Base-by-base conservation (phyloP, 2,329 filamentous ascomycete species). In the Penicillium sp. region DNA sequence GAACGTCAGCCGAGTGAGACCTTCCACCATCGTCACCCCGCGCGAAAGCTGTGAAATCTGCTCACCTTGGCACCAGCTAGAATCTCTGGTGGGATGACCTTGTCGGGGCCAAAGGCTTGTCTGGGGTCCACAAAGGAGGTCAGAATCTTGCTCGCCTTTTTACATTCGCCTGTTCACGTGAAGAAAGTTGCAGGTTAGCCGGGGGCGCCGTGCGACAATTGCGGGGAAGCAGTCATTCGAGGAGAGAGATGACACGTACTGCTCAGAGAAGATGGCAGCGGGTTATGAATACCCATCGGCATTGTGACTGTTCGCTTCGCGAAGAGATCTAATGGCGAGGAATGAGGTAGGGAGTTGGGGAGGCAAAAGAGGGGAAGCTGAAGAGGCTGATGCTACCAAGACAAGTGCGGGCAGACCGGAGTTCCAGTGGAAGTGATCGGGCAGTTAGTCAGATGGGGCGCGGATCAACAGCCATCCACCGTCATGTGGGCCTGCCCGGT, bases 81-180 rank as follows among this genome's bases (percentile, higher is more conserved):
- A 60, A 98, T 80, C 45, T 85, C 81, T 6, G 91, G 90, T 43
- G 93, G 93, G 61, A 98, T 98, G 67, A 98, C 84, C 72, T 97
- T 97, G 71, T 97, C 93, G 47, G 93, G 91, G 5, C 91, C 90
- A 69, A 97, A 95, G 18, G 91, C 76, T 75, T 97, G 91, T 65
- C 84, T 82, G 18, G 93, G 93, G 67, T 97, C 93, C 67, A 97
- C 81, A 68, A 98, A 98, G 9, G 90, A 95, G 39, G 87, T 82
- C 59, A 98, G 81, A 64, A 97, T 97, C 77, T 95, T 95, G 66
- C 87, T 87, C 67, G 90, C 93, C 74, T 98, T 98, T 71, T 86
- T 93, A 75, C 93, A 97, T 76, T 98, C 93, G 76, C 89, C 91
- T 96, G 71, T 59, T 49, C 42, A 58, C 49, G 43, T 49, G 47